These are phyloP conservation scores for Cladorrhinum samala DNA, from an alignment of 495 filamentous ascomycete species.

Conservation along the genomic window DNA sequence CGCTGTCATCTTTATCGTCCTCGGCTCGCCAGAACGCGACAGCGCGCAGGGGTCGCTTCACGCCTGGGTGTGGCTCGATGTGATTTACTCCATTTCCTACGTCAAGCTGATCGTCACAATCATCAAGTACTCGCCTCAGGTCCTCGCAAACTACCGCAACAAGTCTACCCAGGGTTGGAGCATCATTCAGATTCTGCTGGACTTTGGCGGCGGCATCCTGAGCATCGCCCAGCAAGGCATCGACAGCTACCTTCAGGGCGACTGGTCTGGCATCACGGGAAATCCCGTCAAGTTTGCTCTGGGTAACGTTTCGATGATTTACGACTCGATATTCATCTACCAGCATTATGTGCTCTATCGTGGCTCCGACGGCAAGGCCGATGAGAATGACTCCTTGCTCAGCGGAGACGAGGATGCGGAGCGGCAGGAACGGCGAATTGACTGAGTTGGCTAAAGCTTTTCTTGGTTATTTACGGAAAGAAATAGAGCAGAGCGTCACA, in stretches of 20 bases:
- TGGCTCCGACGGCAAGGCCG: conserved; percentile 20
- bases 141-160: conserved; percentile 71
- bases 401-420: conserved; percentile 27
- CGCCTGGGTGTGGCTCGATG: conserved; percentile 43
- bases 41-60: conserved; percentile 11
- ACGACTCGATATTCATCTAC: conserved; percentile 75
- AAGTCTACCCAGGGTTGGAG: conserved; percentile 82
- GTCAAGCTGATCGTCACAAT: conserved; percentile 84
- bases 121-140: conserved; percentile 89
- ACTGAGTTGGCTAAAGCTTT: conserved; percentile 17
- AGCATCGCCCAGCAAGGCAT: conserved; percentile 75
- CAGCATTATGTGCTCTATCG: conserved; percentile 84
- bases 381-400: conserved; percentile 33
- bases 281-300: conserved; percentile 89
- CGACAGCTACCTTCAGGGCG: conserved; percentile 75
- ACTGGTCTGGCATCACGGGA: conserved; percentile 85
- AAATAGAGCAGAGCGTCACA: too few species aligned
- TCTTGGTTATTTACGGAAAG: too few species aligned
- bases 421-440: conserved; percentile 21
- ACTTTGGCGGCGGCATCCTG: conserved; percentile 73
- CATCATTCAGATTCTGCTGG: conserved; percentile 79
- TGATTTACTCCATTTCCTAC: conserved; percentile 72
- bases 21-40: conserved; percentile 49
- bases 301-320: conserved; percentile 76
- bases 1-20: conserved; percentile 50